Percentiles rank a stretch among this genome's conserved stretches.
Evolutionary conservation across 1,284 basidiomycete genomes (phyloP).

Genomic region (Coniferiporia weirii): DNA sequence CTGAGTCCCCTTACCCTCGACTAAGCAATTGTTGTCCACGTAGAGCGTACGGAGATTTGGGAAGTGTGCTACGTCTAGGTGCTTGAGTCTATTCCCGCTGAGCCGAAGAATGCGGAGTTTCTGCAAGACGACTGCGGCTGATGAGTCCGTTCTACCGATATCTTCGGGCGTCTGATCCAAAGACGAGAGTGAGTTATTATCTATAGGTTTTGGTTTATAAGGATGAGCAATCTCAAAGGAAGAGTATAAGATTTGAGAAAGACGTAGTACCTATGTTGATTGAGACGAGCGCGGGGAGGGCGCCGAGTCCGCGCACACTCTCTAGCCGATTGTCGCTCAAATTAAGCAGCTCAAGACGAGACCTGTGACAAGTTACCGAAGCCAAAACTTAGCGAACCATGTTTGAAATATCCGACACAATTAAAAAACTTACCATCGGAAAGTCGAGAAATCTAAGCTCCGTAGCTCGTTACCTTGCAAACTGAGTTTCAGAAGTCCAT

Average conservation of each 20-base stretch:
- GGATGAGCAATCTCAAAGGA: not conserved
- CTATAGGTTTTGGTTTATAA: not conserved
- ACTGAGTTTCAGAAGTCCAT: constrained; percentile 79
- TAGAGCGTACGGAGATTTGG: constrained; percentile 85
- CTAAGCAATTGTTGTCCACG: constrained; percentile 82
- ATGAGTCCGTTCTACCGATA: not conserved
- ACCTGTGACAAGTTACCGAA: constrained; percentile 40
- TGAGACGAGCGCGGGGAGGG: constrained; percentile 58
- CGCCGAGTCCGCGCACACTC: constrained; percentile 54
- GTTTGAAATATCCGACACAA: not conserved
- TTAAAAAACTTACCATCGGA: constrained; percentile 63
- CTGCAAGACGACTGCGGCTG: constrained; percentile 44
- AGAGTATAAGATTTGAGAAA: constrained; percentile 1
- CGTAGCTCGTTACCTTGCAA: constrained; percentile 73
- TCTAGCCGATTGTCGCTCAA: constrained; percentile 74
- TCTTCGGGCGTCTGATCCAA: constrained; percentile 1
- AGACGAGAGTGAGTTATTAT: constrained; percentile 11
- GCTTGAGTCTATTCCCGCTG: constrained; percentile 75
- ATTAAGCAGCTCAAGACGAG: constrained; percentile 78
- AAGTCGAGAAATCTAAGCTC: constrained; percentile 55
- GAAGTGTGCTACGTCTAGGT: constrained; percentile 65
- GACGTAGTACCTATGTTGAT: constrained; percentile 69
- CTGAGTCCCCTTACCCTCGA: constrained; percentile 15
- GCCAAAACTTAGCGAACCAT: not conserved
- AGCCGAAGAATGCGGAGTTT: constrained; percentile 80